Conservation (phyloP, 352 stramenopile species). For the Pythium dissimile region DNA sequence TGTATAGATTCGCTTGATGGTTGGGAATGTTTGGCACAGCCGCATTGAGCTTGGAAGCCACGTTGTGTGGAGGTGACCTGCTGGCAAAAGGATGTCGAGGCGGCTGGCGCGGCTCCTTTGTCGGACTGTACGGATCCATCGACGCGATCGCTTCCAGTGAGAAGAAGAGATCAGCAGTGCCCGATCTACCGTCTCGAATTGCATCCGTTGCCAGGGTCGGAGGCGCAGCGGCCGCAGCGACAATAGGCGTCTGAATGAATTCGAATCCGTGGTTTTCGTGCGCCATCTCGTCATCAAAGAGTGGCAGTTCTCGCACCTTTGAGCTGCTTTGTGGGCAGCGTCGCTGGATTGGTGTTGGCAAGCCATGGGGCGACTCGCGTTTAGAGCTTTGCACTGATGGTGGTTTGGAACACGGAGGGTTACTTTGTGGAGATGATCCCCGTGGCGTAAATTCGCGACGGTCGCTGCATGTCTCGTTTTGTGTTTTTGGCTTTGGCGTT, state of each 20-base stretch:
- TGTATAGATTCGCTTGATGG: neutral
- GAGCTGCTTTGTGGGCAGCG: neutral
- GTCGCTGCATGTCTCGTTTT: neutral
- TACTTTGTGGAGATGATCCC: no score
- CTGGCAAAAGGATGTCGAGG: neutral
- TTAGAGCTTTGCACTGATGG: neutral
- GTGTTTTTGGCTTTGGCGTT: neutral
- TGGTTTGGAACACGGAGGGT: no score
- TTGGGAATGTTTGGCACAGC: neutral
- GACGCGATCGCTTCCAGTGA: constrained; percentile 15
- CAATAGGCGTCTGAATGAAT: no score
- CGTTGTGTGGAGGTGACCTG: neutral
- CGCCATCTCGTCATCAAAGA: constrained; percentile 3
- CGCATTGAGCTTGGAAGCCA: neutral
- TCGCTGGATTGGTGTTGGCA: neutral
- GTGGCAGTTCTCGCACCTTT: neutral
- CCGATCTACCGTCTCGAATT: no score
- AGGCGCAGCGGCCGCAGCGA: no score
- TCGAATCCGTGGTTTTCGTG: no score
- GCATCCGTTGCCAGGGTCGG: no score
- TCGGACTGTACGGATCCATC: constrained; percentile 14
- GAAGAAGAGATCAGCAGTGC: neutral
- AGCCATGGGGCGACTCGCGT: neutral
- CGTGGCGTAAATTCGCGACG: no score
- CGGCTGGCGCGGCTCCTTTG: neutral